phyloP scores from a whole-genome alignment of 2,329 filamentous ascomycete species.

The Neofusicoccum ribis region DNA sequence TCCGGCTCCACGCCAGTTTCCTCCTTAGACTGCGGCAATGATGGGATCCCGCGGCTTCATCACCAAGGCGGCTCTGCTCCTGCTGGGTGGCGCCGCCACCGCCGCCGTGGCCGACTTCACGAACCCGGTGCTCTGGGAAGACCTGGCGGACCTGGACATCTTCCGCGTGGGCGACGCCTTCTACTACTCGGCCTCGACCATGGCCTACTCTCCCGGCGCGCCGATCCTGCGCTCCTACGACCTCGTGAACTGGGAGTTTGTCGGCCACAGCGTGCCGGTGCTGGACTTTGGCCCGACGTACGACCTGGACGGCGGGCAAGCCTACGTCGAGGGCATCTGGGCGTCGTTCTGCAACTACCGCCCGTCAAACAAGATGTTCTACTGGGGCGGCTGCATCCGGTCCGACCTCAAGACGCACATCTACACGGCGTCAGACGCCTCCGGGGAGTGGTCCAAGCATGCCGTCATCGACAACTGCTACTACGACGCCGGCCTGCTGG shows the following conservation, averaged over 20 bases:
- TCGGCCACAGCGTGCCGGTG: conserved; percentile 40
- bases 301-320: conserved; percentile 46
- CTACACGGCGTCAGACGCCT: conserved; percentile 49
- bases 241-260: conserved; percentile 52
- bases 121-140: conserved; percentile 58
- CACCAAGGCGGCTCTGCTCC: background rate
- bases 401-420: conserved; percentile 52
- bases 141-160: conserved; percentile 58
- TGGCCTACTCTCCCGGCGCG: conserved; percentile 59
- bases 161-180: conserved; percentile 52
- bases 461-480: conserved; percentile 50
- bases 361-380: conserved; percentile 50
- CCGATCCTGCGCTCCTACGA: conserved; percentile 58
- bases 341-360: conserved; percentile 57
- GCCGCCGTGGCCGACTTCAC: conserved; percentile 33
- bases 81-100: background rate
- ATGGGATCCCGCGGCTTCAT: background rate
- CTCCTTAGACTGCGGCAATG: background rate
- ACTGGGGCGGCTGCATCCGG: conserved; percentile 60
- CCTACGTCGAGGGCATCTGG: conserved; percentile 58
- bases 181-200: conserved; percentile 59
- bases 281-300: conserved; percentile 47
- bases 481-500: conserved; percentile 59
- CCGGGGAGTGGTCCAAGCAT: conserved; percentile 43
- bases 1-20: background rate